These are phyloP conservation scores for Acanthamoeba castellanii DNA, from an alignment of 208 protist species.

Conservation along the genomic window DNA sequence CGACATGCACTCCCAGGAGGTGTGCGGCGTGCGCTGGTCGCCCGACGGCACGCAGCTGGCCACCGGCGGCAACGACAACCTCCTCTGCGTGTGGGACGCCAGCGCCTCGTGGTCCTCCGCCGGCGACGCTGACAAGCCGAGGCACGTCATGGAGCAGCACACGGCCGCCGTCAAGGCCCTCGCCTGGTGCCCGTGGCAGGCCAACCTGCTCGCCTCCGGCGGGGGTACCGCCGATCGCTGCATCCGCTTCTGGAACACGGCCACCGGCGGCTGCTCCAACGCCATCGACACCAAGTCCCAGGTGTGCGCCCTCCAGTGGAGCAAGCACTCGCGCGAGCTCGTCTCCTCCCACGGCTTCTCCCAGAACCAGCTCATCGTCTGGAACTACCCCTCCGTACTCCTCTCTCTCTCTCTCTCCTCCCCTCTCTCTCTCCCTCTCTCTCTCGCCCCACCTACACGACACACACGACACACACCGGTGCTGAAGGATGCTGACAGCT, in stretches of 20 bases:
- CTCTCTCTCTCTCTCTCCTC: background rate
- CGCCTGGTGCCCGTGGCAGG: constrained; percentile 96
- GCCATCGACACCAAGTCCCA: constrained; percentile 97
- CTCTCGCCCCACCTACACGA: background rate
- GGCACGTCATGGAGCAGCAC: constrained; percentile 94
- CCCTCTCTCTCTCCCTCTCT: background rate
- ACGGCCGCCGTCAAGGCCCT: constrained; percentile 95
- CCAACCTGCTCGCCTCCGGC: constrained; percentile 96
- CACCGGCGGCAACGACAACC: constrained; percentile 98
- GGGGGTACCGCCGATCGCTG: constrained; percentile 98
- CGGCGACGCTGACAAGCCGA: constrained; percentile 86
- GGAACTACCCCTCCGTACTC: constrained; percentile 98
- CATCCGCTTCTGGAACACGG: constrained; percentile 98
- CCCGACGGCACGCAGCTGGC: constrained; percentile 94
- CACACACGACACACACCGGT: too few relatives aligned
- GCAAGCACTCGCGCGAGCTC: constrained; percentile 93
- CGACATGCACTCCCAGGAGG: constrained; percentile 94
- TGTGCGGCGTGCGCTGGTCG: constrained; percentile 98
- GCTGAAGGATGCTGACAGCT: background rate
- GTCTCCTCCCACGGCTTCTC: constrained; percentile 98
- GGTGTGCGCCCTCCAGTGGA: constrained; percentile 97
- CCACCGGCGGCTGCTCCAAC: constrained; percentile 93
- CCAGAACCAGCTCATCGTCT: constrained; percentile 98
- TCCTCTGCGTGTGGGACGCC: constrained; percentile 95
- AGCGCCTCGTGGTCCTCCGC: background rate